Evolutionary conservation across 1,284 basidiomycete species (phyloP).

Genomic region (Rhodotorula sp.): DNA sequence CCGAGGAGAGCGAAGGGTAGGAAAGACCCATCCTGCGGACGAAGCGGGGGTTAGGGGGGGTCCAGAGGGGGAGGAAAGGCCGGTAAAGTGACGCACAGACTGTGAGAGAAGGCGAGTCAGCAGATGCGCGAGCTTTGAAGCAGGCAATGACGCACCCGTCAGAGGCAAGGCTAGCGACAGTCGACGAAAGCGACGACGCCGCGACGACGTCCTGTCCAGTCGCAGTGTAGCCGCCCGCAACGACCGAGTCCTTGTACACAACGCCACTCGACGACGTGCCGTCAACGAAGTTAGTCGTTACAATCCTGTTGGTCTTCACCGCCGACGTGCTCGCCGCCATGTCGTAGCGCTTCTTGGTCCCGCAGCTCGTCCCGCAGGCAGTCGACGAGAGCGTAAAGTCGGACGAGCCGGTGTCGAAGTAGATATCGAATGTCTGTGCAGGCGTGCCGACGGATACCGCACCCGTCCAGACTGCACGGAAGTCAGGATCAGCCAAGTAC

Average conservation of each 20-base stretch:
- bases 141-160: slow-evolving; percentile 14
- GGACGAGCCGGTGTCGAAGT: slow-evolving; percentile 52
- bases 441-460: slow-evolving; percentile 26
- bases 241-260: slow-evolving; percentile 22
- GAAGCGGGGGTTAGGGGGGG: background rate
- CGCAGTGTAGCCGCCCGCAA: slow-evolving; percentile 8
- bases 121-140: too few species aligned
- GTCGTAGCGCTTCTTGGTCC: slow-evolving; percentile 32
- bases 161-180: slow-evolving; percentile 15
- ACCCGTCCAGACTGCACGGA: slow-evolving; percentile 28
- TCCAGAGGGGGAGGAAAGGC: too few species aligned
- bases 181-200: slow-evolving; percentile 22
- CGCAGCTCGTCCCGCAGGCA: slow-evolving; percentile 22
- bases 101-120: background rate
- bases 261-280: slow-evolving; percentile 28
- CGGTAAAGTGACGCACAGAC: slow-evolving; percentile 3
- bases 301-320: slow-evolving; percentile 3
- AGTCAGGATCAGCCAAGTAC: background rate
- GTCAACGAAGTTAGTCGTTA: slow-evolving; percentile 35
- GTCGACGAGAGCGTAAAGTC: slow-evolving; percentile 51
- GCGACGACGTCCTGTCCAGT: slow-evolving; percentile 25
- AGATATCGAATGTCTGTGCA: slow-evolving; percentile 48
- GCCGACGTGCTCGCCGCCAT: slow-evolving; percentile 8
- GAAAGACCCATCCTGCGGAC: slow-evolving; percentile 31
- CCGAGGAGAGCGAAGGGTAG: slow-evolving; percentile 24